Base-by-base conservation (phyloP, 2,329 filamentous ascomycete genomes). In the Diatrype stigma region DNA sequence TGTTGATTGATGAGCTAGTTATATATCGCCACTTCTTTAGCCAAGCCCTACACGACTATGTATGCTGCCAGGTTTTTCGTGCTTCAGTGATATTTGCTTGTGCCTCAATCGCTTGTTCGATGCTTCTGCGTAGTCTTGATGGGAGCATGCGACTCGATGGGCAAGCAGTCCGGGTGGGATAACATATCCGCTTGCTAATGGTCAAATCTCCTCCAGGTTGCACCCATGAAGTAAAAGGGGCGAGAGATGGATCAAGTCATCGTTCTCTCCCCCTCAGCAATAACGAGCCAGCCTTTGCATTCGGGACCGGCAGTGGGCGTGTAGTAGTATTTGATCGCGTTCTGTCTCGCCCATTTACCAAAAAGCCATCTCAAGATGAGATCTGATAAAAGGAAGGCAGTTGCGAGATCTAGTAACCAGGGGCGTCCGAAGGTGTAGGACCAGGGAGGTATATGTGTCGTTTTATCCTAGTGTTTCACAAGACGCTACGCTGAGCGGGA, bases 401-500 rank as follows among this genome's bases (percentile, higher is more conserved):
- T 44, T 44, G 40, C 40, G 40, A 44, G 23, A 44, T 44, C 22
- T 23, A 21, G n/a, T n/a, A 23, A 6, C 40, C 2, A 44, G 14
- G n/a, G 40, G 12, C 40, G 22, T 22, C n/a, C 23, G 19, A 17
- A 26, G 22, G 40, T 22, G 5, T 28, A 26, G 40, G 14, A 44
- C 21, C 16, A 37, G 12, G 34, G 6, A 37, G 34, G 22, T 44
- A 17, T 44, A 23, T 44, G 22, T 44, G 22, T 19, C 40, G 23
- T 19, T 22, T 44, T 22, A 44, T 23, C 22, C 40, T 12, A 44
- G 40, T 12, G 40, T 44, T 44, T 44, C 40, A 44, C 40, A 44
- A 23, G 22, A 44, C 40, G 40, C 40, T 44, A 44, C 40, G 40
- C 40, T 44, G 40, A 44, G 40, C 40, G 40, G 40, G 11, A 44